Evolutionary conservation across 225 moss, liverwort and hornwort genomes (phyloP).

Genomic region (Rhytidiadelphus loreus): DNA sequence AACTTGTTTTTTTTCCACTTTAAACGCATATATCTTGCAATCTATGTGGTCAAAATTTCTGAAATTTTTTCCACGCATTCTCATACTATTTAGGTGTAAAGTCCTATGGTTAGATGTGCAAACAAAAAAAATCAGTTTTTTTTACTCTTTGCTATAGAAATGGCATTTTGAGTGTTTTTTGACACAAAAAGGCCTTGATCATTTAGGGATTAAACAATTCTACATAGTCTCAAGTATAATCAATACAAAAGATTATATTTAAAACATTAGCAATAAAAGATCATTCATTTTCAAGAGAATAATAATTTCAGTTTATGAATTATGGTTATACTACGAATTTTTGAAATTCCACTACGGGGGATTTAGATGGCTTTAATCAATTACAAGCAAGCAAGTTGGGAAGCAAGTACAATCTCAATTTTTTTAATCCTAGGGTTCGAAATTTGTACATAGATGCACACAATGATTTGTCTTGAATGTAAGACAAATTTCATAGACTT

Average conservation of each 20-base stretch:
- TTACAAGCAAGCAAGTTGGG: accelerated
- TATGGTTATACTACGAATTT: neutral
- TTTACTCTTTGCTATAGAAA: too few species aligned
- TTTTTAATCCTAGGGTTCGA: neutral
- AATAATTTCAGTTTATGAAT: neutral
- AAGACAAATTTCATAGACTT: neutral
- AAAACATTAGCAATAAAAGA: neutral
- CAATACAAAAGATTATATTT: neutral
- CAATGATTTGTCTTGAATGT: neutral
- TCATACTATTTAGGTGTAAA: too few species aligned
- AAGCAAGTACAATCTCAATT: too few species aligned
- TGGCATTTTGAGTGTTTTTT: too few species aligned
- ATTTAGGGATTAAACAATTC: neutral
- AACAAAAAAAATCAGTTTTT: too few species aligned
- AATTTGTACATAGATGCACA: neutral
- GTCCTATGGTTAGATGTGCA: too few species aligned
- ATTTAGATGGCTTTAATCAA: neutral
- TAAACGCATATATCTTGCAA: too few species aligned
- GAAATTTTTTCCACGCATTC: too few species aligned
- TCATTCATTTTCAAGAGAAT: neutral
- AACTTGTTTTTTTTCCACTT: too few species aligned
- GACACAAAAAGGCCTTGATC: too few species aligned
- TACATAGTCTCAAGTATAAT: neutral
- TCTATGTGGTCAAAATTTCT: too few species aligned
- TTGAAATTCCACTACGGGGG: neutral